phyloP scores from a whole-genome alignment of 371 early-diverging fungal species.

The Syncephalis plumigaleata region DNA sequence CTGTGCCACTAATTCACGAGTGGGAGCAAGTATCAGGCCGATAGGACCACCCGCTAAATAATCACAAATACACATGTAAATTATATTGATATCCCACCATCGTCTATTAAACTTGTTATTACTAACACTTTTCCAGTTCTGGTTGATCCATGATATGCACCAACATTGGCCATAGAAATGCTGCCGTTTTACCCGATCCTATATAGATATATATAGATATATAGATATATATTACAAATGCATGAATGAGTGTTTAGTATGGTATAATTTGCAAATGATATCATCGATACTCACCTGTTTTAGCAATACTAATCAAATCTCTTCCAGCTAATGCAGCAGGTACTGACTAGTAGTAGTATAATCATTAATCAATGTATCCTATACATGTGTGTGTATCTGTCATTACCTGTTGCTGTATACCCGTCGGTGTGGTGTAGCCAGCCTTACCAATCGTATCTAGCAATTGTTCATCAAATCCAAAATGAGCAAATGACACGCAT shows the following conservation, averaged over 20 bases:
- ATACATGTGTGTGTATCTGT: background rate
- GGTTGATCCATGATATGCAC: conserved; percentile 74
- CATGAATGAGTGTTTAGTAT: too few species aligned
- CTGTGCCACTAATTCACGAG: conserved; percentile 81
- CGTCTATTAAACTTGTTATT: background rate
- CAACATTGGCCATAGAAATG: conserved; percentile 67
- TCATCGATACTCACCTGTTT: conserved; percentile 39
- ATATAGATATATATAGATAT: too few species aligned
- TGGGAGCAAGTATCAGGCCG: conserved; percentile 62
- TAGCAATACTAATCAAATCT: conserved; percentile 82
- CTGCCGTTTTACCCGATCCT: conserved; percentile 56
- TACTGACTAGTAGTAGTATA: conserved; percentile 18
- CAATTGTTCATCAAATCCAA: conserved; percentile 62
- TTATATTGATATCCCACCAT: background rate
- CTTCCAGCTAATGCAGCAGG: conserved; percentile 62
- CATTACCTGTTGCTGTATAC: conserved; percentile 51
- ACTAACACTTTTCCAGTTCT: conserved; percentile 25
- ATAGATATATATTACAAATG: too few species aligned
- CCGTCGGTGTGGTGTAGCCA: conserved; percentile 52
- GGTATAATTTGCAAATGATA: too few species aligned
- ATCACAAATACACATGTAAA: background rate
- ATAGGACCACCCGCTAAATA: conserved; percentile 37
- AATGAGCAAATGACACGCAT: conserved; percentile 75
- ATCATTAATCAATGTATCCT: background rate
- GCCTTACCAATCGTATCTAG: conserved; percentile 36